A percentile compares a stretch with the other conserved stretches of the same genome.
Conservation (phyloP, 2,329 filamentous ascomycete species). For the Magnaporthales sp. region DNA sequence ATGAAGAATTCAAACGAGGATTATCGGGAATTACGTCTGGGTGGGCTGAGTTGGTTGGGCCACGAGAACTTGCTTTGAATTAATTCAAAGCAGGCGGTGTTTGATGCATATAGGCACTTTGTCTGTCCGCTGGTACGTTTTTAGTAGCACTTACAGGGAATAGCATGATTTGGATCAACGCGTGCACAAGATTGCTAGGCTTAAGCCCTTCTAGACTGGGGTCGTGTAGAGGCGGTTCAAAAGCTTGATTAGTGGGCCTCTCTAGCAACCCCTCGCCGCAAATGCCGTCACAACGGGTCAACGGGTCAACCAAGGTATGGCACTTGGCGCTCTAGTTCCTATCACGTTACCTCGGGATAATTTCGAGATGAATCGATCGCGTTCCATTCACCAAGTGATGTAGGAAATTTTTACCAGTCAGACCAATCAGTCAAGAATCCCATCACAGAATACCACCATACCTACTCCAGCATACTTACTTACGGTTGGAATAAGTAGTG, state of each 20-base stretch:
- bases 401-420: background rate
- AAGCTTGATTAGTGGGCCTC: background rate
- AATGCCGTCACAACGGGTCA: background rate
- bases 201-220: background rate
- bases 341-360: background rate
- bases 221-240: background rate
- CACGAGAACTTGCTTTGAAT: background rate
- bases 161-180: background rate
- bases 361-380: background rate
- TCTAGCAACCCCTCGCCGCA: background rate
- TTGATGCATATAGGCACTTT: background rate
- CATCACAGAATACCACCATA: too few species aligned
- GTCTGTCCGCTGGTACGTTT: background rate
- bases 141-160: background rate
- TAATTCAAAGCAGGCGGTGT: background rate
- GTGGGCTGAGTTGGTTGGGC: background rate
- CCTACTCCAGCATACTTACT: too few species aligned
- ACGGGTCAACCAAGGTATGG: background rate
- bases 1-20: background rate
- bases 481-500: too few species aligned
- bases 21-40: background rate
- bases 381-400: background rate
- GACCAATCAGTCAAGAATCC: background rate
- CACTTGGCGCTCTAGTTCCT: background rate
- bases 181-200: background rate